These are phyloP conservation scores for Hansenula sp. DNA, from an alignment of 1,139 yeast genomes.

Conservation along the genomic window DNA sequence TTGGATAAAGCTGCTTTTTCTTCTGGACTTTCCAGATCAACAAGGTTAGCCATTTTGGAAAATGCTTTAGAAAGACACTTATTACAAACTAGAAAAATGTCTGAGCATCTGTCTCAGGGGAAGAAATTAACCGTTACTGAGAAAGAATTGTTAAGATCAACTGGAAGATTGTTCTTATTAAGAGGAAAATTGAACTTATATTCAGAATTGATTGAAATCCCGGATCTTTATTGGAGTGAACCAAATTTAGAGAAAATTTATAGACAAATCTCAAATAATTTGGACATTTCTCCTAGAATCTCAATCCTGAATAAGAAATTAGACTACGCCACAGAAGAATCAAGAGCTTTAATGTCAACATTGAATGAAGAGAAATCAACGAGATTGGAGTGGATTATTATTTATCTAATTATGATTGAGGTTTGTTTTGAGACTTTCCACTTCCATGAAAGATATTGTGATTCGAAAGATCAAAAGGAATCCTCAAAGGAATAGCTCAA, in stretches of 20 bases:
- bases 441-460: slow-evolving; percentile 40
- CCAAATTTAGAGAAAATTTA: slow-evolving; percentile 78
- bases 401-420: slow-evolving; percentile 75
- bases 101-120: slow-evolving; percentile 67
- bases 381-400: slow-evolving; percentile 84
- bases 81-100: slow-evolving; percentile 54
- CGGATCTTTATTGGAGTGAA: slow-evolving; percentile 91
- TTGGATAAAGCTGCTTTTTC: slow-evolving; percentile 88
- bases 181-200: slow-evolving; percentile 81
- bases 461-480: slow-evolving; percentile 6
- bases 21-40: slow-evolving; percentile 80
- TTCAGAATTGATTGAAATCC: slow-evolving; percentile 88
- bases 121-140: slow-evolving; percentile 52
- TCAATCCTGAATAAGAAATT: slow-evolving; percentile 76
- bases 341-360: slow-evolving; percentile 70
- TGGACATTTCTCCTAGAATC: slow-evolving; percentile 77
- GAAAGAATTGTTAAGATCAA: slow-evolving; percentile 59
- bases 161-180: slow-evolving; percentile 70
- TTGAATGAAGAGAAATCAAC: slow-evolving; percentile 75
- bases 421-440: slow-evolving; percentile 76
- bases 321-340: slow-evolving; percentile 89
- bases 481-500: neutral
- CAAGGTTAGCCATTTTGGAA: slow-evolving; percentile 79
- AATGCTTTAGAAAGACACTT: slow-evolving; percentile 66
- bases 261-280: slow-evolving; percentile 59